Conservation (phyloP, 345 rosid genomes). For the Noccaea caerulescens region DNA sequence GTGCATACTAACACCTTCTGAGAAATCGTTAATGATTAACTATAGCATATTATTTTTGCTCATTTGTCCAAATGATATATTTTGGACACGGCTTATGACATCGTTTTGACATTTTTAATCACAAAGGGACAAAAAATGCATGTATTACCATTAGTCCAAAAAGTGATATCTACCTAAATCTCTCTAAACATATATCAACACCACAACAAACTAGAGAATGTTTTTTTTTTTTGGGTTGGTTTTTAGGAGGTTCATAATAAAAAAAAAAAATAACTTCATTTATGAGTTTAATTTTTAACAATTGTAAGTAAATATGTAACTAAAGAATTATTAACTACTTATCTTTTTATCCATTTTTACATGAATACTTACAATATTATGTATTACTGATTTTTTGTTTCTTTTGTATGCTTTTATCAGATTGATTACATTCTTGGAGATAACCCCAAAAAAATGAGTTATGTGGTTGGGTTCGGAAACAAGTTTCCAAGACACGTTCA, state of each 20-base stretch:
- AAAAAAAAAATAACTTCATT: not conserved
- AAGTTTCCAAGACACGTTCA: conserved; percentile 78
- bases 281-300: not conserved
- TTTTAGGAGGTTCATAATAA: not conserved
- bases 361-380: not conserved
- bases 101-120: no score
- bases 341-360: not conserved
- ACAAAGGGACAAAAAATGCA: no score
- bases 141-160: not conserved
- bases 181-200: not conserved
- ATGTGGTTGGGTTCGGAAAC: conserved; percentile 71
- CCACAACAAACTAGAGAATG: not conserved
- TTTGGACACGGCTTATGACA: no score
- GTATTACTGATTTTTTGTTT: not conserved
- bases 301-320: not conserved
- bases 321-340: not conserved
- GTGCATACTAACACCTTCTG: no score
- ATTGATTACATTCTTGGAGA: conserved; percentile 78
- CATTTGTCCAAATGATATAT: no score
- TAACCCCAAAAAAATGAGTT: conserved; percentile 87
- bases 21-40: no score
- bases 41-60: no score
- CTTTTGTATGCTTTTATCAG: conserved; percentile 40
- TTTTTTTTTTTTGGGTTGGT: not conserved
- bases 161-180: not conserved